These are phyloP conservation scores for Fusarium sp. DNA, from an alignment of 2,329 filamentous ascomycete species.

Conservation along the genomic window DNA sequence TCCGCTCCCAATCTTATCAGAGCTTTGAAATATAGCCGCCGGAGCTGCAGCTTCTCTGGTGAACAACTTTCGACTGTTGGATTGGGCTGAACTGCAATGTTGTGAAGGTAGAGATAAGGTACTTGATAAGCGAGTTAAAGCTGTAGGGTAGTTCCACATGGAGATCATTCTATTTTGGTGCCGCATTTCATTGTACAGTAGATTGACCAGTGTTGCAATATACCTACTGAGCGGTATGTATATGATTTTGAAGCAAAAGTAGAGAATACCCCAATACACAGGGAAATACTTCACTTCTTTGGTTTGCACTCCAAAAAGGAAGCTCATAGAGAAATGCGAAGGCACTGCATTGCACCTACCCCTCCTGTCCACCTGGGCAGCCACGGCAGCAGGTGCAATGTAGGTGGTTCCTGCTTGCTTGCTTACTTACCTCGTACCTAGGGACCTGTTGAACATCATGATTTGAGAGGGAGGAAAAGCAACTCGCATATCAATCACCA, in stretches of 20 bases:
- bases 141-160: background rate
- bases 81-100: background rate
- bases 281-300: background rate
- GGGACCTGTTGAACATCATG: background rate
- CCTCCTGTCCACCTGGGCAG: background rate
- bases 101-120: background rate
- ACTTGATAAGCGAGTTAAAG: background rate
- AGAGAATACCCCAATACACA: background rate
- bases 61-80: background rate
- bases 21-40: constrained; percentile 11
- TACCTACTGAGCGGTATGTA: background rate
- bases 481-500: constrained; percentile 5
- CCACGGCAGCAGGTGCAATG: background rate
- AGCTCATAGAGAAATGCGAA: background rate
- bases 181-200: background rate
- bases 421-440: background rate
- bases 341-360: background rate
- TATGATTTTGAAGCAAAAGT: background rate
- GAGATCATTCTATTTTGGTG: background rate
- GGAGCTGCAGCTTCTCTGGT: constrained; percentile 2
- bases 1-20: constrained; percentile 13
- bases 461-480: background rate
- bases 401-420: background rate
- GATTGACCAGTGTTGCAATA: background rate
- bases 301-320: background rate